Percentiles rank a stretch among this genome's conserved stretches.
Evolutionary conservation across 257 asterid species (phyloP).

Genomic region (Solanum clarkiae): DNA sequence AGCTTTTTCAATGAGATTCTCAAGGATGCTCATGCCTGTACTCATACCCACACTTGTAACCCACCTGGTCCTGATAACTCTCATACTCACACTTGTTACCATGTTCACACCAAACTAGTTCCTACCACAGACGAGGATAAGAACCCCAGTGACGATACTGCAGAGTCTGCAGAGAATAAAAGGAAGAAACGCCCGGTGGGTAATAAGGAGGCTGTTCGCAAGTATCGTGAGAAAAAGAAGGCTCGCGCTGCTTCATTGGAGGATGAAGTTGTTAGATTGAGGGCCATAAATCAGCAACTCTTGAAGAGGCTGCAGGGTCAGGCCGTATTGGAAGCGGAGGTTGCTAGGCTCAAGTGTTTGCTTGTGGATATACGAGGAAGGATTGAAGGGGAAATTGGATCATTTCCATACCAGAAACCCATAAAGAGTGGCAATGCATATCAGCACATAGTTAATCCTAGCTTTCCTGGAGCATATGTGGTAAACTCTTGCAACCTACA

Average conservation of each 20-base stretch:
- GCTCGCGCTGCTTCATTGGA: constrained; percentile 84
- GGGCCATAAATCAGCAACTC: constrained; percentile 78
- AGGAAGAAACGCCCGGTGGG: constrained; percentile 69
- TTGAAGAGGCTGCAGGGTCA: constrained; percentile 86
- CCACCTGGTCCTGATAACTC: constrained; percentile 85
- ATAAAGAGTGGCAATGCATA: constrained; percentile 31
- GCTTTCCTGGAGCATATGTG: constrained; percentile 44
- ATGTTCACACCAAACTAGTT: constrained; percentile 85
- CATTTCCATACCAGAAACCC: constrained; percentile 90
- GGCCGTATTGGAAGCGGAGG: constrained; percentile 83
- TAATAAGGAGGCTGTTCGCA: constrained; percentile 94
- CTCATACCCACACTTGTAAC: constrained; percentile 95
- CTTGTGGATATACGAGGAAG: constrained; percentile 94
- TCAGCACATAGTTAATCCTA: constrained; percentile 33
- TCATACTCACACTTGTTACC: constrained; percentile 77
- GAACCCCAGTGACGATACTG: constrained; percentile 73
- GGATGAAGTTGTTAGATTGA: constrained; percentile 68
- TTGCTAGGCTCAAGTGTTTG: constrained; percentile 85
- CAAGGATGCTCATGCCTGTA: constrained; percentile 41
- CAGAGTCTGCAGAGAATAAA: constrained; percentile 67
- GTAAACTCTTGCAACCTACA: constrained; percentile 76
- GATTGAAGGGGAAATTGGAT: constrained; percentile 94
- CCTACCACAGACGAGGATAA: constrained; percentile 51
- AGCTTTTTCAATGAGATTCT: constrained; percentile 27
- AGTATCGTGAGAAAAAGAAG: constrained; percentile 92